Evolutionary conservation across 768 basidiomycete genomes (phyloP), one percentile per base, ranked within the genome.

Genomic region (Gloeophyllum trabeum): DNA sequence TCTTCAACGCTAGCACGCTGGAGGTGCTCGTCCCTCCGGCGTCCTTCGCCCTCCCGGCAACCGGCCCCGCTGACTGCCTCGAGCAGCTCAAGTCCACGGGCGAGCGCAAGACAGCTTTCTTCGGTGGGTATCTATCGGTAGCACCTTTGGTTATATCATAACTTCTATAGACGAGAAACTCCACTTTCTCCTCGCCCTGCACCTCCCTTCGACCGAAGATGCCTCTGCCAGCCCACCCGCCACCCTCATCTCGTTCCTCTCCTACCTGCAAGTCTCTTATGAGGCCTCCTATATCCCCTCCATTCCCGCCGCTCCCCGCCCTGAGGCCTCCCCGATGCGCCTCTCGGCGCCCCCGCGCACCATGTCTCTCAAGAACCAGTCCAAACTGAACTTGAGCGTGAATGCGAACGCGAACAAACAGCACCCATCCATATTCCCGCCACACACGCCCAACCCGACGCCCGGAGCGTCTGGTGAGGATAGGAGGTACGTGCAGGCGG

Each of bases 361-460:
- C 2, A 64, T 67, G n/a, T 70, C 73, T 16, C 56, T 73, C 40
- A 60, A 63, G 41, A 54, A 64, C 38, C 55, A 59, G 20, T n/a
- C n/a, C n/a, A n/a, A n/a, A n/a, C n/a, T n/a, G n/a, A 32, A 64
- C 62, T 32, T 54, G 63, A 5, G 39, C 52, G 7, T 16, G 66
- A 49, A 50, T 55, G 16, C 73, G 75, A 46, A 50, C 51, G 25
- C 48, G 26, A 24, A 26, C 45, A 49, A 54, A 40, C 47, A 30
- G 2, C 53, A 47, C n/a, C 79, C 82, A 1, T 78, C 81, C 2
- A 81, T 88, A 51, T 73, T 83, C 48, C 88, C 87, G 22, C 89
- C 89, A 1, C 66, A 66, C 40, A 96, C 91, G 0, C 92, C 91
- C 0, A 80, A 83, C 55, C 91, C 91, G 1, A 81, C 79, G 13